phyloP scores from a whole-genome alignment of 78 protist genomes.

The Ministeria vibrans region DNA sequence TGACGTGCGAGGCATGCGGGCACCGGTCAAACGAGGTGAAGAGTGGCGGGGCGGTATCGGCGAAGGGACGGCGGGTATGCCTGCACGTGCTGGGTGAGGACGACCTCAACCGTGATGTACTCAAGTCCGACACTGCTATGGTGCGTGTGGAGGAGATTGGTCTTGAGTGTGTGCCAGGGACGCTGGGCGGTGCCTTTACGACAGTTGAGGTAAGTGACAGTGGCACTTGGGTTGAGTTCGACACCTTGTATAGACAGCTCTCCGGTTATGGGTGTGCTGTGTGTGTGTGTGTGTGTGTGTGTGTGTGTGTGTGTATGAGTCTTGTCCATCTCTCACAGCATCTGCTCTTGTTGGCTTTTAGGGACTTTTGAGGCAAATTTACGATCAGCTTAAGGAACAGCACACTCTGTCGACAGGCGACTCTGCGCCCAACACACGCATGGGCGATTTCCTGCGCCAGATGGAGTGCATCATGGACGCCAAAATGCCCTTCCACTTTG shows the following conservation, averaged over 20 bases:
- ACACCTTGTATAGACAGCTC: no score
- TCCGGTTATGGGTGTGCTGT: no score
- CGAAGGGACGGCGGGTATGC: slow-evolving; percentile 4
- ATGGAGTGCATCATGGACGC: slow-evolving; percentile 19
- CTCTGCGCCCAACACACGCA: slow-evolving; percentile 19
- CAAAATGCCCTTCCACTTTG: slow-evolving; percentile 51
- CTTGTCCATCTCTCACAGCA: no score
- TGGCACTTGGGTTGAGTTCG: no score
- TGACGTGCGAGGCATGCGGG: slow-evolving; percentile 79
- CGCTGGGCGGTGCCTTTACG: slow-evolving; percentile 84
- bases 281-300: no score
- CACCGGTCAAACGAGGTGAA: slow-evolving; percentile 70
- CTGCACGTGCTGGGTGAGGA: slow-evolving; percentile 44
- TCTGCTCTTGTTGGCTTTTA: no score
- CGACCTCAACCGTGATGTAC: slow-evolving; percentile 73
- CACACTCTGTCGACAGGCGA: slow-evolving; percentile 60
- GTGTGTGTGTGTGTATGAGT: no score
- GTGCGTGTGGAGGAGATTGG: slow-evolving; percentile 60
- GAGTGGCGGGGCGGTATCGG: slow-evolving; percentile 74
- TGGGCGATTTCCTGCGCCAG: slow-evolving; percentile 20
- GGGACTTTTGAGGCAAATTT: slow-evolving; percentile 51
- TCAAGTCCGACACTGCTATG: slow-evolving; percentile 75
- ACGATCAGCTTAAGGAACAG: slow-evolving; percentile 28
- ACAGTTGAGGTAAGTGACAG: no score
- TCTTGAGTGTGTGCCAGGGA: slow-evolving; percentile 63